Evolutionary conservation across 495 filamentous ascomycete species (phyloP), one percentile per base, ranked within the genome.

Genomic region (Friedmanniomyces simplex): DNA sequence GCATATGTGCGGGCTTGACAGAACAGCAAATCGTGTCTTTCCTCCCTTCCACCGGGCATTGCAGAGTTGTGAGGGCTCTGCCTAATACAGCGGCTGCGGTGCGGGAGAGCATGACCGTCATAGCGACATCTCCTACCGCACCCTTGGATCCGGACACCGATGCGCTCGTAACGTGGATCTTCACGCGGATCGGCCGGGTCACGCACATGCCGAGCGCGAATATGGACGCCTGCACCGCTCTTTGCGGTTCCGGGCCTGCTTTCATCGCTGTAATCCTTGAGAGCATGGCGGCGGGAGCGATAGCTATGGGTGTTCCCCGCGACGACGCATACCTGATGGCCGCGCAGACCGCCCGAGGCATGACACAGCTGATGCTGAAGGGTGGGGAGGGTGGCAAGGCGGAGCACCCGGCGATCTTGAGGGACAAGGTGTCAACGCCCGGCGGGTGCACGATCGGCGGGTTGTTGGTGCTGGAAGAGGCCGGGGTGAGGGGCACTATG

Each of bases 391-490:
- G 18, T 6, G 39, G 39, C 4, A 20, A 20, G 18, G 39, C 18
- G 39, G 85, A 90, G 60, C 86, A 89, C 65, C 87, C 87, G 5
- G 87, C 87, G 6, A 64, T 91, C 43, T 67, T 91, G 49, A 75
- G 82, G 52, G 87, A 91, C 54, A 88, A 88, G 71, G 85, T 91
- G 16, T 81, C 74, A 54, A 90, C 88, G 7, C 87, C 87, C 0
- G 87, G 86, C 5, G 87, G 87, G 1, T 90, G 87, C 67, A 91
- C 86, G 13, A 89, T 89, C 63, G 83, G 82, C 1, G 87, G 88
- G 2, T 64, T 90, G 62, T 61, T 88, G 55, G 85, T 88, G 30
- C 69, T 91, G 13, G 87, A 91, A 69, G 88, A 91, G 62, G 86
- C 84, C 1, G 74, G 78, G 1, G 82, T 90, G 28, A 77, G 86